phyloP scores from a whole-genome alignment of 2,329 filamentous ascomycete genomes.

The Cladosporium austrohemisphaericum region DNA sequence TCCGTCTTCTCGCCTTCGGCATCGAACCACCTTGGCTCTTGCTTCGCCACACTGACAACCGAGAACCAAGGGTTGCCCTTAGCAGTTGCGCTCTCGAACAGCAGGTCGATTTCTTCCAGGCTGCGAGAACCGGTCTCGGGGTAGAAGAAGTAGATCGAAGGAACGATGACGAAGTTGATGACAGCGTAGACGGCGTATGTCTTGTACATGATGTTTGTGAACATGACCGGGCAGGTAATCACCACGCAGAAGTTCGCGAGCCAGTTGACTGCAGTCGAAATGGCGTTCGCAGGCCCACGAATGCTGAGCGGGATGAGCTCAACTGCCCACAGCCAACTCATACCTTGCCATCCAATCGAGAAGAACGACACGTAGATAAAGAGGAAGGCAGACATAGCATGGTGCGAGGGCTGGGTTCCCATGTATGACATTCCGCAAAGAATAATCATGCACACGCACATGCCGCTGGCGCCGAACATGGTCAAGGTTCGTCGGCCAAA shows the following conservation, averaged over 20 bases:
- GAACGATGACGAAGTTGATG: slow-evolving; percentile 37
- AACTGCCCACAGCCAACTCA: slow-evolving; percentile 22
- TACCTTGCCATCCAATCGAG: slow-evolving; percentile 25
- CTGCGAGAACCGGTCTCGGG: slow-evolving; percentile 16
- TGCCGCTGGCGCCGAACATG: slow-evolving; percentile 55
- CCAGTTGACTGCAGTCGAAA: slow-evolving; percentile 13
- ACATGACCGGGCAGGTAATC: slow-evolving; percentile 16
- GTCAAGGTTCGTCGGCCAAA: slow-evolving; percentile 59
- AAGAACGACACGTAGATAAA: slow-evolving; percentile 30
- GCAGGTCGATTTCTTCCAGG: slow-evolving; percentile 17
- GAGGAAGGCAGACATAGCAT: slow-evolving; percentile 29
- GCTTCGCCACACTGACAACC: slow-evolving; percentile 10
- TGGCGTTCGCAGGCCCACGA: slow-evolving; percentile 23
- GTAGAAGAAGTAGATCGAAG: slow-evolving; percentile 18
- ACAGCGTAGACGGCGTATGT: slow-evolving; percentile 14
- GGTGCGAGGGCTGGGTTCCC: slow-evolving; percentile 6
- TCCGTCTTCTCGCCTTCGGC: slow-evolving; percentile 7
- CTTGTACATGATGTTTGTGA: slow-evolving; percentile 16
- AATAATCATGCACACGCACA: slow-evolving; percentile 25
- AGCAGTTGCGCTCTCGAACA: slow-evolving; percentile 12
- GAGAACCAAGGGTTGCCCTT: slow-evolving; percentile 11
- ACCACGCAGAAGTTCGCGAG: slow-evolving; percentile 17
- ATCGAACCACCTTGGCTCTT: slow-evolving; percentile 13
- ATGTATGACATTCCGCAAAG: slow-evolving; percentile 19
- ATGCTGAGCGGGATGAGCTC: slow-evolving; percentile 35